phyloP scores from a whole-genome alignment of 2,329 filamentous ascomycete genomes.

The Fusarium concolor region DNA sequence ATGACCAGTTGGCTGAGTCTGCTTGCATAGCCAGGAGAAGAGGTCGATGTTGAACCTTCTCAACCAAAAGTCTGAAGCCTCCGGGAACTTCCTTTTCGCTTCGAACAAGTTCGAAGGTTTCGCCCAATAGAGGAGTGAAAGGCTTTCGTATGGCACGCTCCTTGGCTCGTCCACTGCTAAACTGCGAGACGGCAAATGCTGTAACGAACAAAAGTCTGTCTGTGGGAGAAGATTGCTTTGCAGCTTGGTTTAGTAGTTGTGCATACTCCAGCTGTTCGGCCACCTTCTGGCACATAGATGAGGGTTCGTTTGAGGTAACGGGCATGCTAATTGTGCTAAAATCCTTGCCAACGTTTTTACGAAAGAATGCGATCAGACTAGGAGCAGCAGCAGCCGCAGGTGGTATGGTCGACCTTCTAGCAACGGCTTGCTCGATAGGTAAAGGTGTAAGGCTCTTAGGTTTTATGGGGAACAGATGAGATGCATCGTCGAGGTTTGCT shows the following conservation, averaged over 20 bases:
- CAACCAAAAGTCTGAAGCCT: slow-evolving; percentile 90
- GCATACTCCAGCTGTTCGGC: slow-evolving; percentile 95
- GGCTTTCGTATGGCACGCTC: slow-evolving; percentile 95
- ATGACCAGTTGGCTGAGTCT: slow-evolving; percentile 85
- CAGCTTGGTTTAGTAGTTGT: slow-evolving; percentile 81
- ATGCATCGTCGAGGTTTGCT: slow-evolving; percentile 69
- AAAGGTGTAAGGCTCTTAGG: slow-evolving; percentile 82
- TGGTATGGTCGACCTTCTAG: slow-evolving; percentile 76
- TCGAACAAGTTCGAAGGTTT: slow-evolving; percentile 93
- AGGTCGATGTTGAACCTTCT: slow-evolving; percentile 94
- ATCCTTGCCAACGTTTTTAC: slow-evolving; percentile 98
- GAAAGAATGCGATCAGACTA: slow-evolving; percentile 90
- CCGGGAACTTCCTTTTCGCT: slow-evolving; percentile 77
- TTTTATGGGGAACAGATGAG: slow-evolving; percentile 75
- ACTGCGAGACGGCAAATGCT: slow-evolving; percentile 89
- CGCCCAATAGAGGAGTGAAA: slow-evolving; percentile 95
- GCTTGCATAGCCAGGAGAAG: slow-evolving; percentile 94
- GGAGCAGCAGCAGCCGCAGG: slow-evolving; percentile 83
- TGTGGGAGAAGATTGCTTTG: slow-evolving; percentile 66
- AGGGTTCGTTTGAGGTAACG: slow-evolving; percentile 93
- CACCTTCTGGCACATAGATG: slow-evolving; percentile 86
- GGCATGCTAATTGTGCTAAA: slow-evolving; percentile 97
- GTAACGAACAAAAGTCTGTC: slow-evolving; percentile 87
- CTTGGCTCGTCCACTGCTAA: slow-evolving; percentile 84
- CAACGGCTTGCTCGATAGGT: slow-evolving; percentile 73